These are phyloP conservation scores for Gliomastix tumulicola DNA, from an alignment of 2,329 filamentous ascomycete species.

Conservation along the genomic window DNA sequence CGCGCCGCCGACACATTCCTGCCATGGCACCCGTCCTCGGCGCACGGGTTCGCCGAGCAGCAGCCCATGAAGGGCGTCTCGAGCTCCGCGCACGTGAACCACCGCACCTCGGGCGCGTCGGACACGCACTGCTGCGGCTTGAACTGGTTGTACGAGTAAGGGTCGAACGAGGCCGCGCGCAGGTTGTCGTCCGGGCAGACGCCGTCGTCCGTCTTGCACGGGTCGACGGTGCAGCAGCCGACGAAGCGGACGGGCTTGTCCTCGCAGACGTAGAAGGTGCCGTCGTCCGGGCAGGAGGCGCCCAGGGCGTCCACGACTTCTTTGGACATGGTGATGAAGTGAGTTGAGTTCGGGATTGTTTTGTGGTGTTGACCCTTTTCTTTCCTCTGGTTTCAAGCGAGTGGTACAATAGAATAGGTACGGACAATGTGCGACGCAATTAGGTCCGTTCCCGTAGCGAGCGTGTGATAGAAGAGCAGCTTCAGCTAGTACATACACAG, in stretches of 20 bases:
- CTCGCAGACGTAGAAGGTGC: conserved; percentile 27
- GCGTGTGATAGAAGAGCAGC: no score
- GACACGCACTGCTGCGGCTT: conserved; percentile 16
- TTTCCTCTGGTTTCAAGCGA: no score
- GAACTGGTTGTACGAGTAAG: conserved; percentile 15
- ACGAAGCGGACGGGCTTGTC: conserved; percentile 23
- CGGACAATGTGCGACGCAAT: no score
- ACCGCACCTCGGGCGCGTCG: conserved; percentile 9
- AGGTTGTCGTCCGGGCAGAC: conserved; percentile 20
- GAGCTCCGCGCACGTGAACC: conserved; percentile 19
- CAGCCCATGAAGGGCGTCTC: conserved; percentile 23
- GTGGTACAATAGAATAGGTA: no score
- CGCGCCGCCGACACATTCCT: conserved; percentile 2
- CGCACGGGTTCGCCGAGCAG: conserved; percentile 23
- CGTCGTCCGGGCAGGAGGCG: conserved; percentile 19
- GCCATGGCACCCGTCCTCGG: conserved; percentile 1
- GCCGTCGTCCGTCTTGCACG: conserved; percentile 20
- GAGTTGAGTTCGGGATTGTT: no score
- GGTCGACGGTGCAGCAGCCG: conserved; percentile 30
- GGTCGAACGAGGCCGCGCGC: conserved; percentile 14
- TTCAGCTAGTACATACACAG: no score
- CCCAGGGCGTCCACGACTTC: conserved; percentile 10
- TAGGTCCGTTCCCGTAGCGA: no score
- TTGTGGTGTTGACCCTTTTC: no score
- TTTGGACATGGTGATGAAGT: no score